Evolutionary conservation across 2,329 filamentous ascomycete species (phyloP), one percentile per base, ranked within the genome.

Genomic region (Microcyclospora tardicrescens): DNA sequence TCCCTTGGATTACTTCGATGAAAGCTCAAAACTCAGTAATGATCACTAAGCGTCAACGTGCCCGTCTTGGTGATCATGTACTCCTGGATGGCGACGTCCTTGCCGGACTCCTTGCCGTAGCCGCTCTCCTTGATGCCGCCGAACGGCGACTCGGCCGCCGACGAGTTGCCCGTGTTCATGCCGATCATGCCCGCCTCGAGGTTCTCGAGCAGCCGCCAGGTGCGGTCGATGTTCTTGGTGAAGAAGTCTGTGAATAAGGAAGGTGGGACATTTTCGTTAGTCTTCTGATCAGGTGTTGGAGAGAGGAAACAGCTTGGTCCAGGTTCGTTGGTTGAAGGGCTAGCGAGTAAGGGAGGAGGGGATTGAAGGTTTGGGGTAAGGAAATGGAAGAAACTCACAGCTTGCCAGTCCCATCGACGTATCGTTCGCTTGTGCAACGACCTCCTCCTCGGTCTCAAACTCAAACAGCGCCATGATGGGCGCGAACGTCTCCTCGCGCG

Each of bases 121-220:
- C 77, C 77, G 5, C 70, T 75, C 52, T 79, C 73, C 61, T 80
- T 80, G 51, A 79, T 77, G 2, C 77, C 77, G 34, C 77, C 77
- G 51, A 81, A 81, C 2, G 77, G 77, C 15, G 72, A 72, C 53
- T 81, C 77, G 0, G 76, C 76, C 2, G 76, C 75, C 1, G 75
- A 79, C n/a, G 68, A 65, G 50, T 79, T 78, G 13, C 73, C 74
- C 63, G 49, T 44, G 42, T 58, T 56, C 53, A 57, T 56, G 2
- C 77, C 77, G 51, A 81, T 76, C 77, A 81, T 81, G 3, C 77
- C 77, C 4, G 77, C 77, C 54, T 81, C 76, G 28, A 82, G 55
- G 46, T 73, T 77, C 63, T 82, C 77, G 40, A 81, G 61, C 53
- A 81, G 60, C 42, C 78, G 65, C 72, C 77, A 79, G 37, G 74